Conservation (phyloP, 768 basidiomycete species). For the Boletellus emodensis region DNA sequence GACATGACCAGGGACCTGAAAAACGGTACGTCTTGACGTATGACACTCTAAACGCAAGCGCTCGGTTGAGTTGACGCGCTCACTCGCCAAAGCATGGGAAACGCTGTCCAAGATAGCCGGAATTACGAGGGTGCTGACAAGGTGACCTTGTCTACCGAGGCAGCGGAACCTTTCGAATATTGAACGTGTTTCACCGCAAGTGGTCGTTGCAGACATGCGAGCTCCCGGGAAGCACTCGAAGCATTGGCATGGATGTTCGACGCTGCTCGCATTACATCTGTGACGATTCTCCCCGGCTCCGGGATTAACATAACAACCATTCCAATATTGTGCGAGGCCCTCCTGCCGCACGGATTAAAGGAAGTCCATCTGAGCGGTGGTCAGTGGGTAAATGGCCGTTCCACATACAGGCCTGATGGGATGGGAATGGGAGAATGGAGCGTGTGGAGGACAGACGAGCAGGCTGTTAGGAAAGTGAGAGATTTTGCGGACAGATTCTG, state of each 20-base stretch:
- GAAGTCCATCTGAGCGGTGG: slow-evolving; percentile 80
- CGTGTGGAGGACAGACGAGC: slow-evolving; percentile 60
- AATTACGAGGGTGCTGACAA: slow-evolving; percentile 75
- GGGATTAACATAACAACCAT: slow-evolving; percentile 64
- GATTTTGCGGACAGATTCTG: slow-evolving; percentile 36
- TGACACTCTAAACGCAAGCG: not conserved
- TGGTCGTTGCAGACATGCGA: slow-evolving; percentile 47
- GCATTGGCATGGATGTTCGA: slow-evolving; percentile 40
- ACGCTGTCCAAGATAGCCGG: slow-evolving; percentile 56
- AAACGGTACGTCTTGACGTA: slow-evolving; percentile 39
- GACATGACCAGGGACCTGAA: slow-evolving; percentile 61
- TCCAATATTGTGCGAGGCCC: slow-evolving; percentile 41
- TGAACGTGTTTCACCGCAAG: slow-evolving; percentile 31
- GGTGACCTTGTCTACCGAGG: slow-evolving; percentile 39
- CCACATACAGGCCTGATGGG: slow-evolving; percentile 47
- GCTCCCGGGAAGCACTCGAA: slow-evolving; percentile 36
- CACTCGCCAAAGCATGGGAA: slow-evolving; percentile 23
- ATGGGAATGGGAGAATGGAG: slow-evolving; percentile 80
- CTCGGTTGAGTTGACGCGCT: not conserved
- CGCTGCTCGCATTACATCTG: slow-evolving; percentile 11
- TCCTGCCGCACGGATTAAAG: slow-evolving; percentile 53
- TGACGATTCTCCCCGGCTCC: slow-evolving; percentile 64
- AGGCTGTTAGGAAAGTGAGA: slow-evolving; percentile 49
- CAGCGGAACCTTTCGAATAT: not conserved
- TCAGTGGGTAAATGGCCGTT: slow-evolving; percentile 52